Evolutionary conservation across 495 filamentous ascomycete genomes (phyloP), one percentile per base, ranked within the genome.

Genomic region (Penicillium desertorum): DNA sequence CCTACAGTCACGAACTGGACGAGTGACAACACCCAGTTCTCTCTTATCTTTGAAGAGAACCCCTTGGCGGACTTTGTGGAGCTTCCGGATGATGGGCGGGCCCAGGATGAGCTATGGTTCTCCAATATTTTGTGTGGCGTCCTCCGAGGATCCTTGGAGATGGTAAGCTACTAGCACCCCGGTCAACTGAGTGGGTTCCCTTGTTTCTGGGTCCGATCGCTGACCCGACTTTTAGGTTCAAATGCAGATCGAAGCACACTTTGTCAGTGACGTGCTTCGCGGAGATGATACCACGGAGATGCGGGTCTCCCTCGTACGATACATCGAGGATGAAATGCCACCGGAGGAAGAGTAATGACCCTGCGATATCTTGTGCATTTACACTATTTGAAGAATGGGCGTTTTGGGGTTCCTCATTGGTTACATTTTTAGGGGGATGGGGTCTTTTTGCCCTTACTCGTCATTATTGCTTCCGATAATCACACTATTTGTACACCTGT

Each of bases 191-290:
- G 19, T 34, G 49, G 44, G 41, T 46, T 54, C 56, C 46, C 57
- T 54, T 54, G 39, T 46, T 46, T 45, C 37, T 51, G 54, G 56
- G 55, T 47, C 49, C 50, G 60, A 62, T 63, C 54, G 46, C 64
- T 70, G 51, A 63, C 47, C 60, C 57, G 47, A 37, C 51, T 51
- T 65, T 60, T 57, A 91, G 88, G 87, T 98, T 34, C 94, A 97
- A 81, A 96, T 98, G 92, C 94, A 98, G 77, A 90, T 98, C 20
- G 94, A 98, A 69, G 91, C 90, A 32, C 91, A 96, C 67, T 98
- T 97, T 71, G 88, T 96, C 66, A 97, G 91, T 73, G 94, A 98
- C 69, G 83, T 96, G 54, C 76, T 98, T 43, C 86, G 92, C 44
- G 94, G 94, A 1, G 92, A 97, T 64, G 94, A 98, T 70, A 90